Percentiles rank a stretch among this genome's conserved stretches.
Evolutionary conservation across 345 rosid genomes (phyloP).

Genomic region (Crucihimalaya himalaica): DNA sequence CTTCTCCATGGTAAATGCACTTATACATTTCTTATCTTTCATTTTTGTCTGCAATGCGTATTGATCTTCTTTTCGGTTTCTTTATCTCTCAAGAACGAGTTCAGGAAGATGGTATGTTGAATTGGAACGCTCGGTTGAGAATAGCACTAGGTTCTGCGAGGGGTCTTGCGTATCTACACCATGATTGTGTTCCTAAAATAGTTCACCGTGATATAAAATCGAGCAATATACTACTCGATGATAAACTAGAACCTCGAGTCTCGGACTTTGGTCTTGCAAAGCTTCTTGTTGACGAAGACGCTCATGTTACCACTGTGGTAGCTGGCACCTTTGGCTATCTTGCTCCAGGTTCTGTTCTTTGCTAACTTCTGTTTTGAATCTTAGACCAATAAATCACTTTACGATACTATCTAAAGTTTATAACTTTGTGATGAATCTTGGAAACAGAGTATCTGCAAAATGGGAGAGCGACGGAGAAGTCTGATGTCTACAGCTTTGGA

Average conservation of each 20-base stretch:
- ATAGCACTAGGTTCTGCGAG: slow-evolving; percentile 87
- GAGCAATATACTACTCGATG: slow-evolving; percentile 89
- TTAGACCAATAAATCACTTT: background rate
- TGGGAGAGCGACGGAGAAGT: slow-evolving; percentile 91
- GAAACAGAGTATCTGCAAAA: slow-evolving; percentile 84
- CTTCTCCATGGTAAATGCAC: slow-evolving; percentile 70
- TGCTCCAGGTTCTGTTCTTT: slow-evolving; percentile 73
- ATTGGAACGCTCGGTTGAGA: slow-evolving; percentile 71
- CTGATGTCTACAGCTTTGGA: slow-evolving; percentile 97
- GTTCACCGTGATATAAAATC: slow-evolving; percentile 93
- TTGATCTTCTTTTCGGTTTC: background rate
- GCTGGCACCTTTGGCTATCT: slow-evolving; percentile 98
- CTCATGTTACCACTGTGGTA: slow-evolving; percentile 90
- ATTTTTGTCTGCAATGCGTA: background rate
- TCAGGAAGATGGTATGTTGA: slow-evolving; percentile 51
- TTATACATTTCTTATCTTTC: background rate
- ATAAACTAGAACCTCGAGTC: slow-evolving; percentile 85
- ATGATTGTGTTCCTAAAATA: slow-evolving; percentile 87
- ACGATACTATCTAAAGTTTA: background rate
- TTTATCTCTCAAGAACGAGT: slow-evolving; percentile 28
- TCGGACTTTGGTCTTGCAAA: slow-evolving; percentile 96
- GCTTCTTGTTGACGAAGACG: slow-evolving; percentile 90
- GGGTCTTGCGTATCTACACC: slow-evolving; percentile 86
- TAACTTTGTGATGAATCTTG: slow-evolving; percentile 3
- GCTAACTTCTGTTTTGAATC: background rate